Evolutionary conservation across 2,329 filamentous ascomycete genomes (phyloP).

Genomic region (Neofusicoccum sp.): DNA sequence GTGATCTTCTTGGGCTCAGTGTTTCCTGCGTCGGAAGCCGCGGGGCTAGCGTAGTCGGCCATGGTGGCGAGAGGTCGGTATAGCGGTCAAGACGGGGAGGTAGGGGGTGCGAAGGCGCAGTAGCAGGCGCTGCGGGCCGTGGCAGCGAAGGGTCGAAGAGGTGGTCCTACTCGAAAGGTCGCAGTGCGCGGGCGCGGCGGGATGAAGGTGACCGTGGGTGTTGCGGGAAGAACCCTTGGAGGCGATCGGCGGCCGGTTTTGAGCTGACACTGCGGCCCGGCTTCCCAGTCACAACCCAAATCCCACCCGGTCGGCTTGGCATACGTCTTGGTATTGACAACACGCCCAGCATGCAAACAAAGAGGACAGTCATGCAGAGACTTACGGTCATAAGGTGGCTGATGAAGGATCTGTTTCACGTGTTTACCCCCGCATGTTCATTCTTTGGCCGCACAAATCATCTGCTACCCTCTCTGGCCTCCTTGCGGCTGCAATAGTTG

Average conservation of each 20-base stretch:
- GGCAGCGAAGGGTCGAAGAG: not conserved
- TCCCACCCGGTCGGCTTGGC: not conserved
- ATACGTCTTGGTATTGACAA: not conserved
- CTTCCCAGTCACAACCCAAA: not conserved
- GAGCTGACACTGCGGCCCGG: slow-evolving; percentile 1
- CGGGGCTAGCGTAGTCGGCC: slow-evolving; percentile 29
- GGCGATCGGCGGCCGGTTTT: slow-evolving; percentile 16
- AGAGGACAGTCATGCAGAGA: not conserved
- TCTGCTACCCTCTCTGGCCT: not conserved
- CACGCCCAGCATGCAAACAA: not conserved
- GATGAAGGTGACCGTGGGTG: slow-evolving; percentile 1
- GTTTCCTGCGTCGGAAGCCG: slow-evolving; percentile 39
- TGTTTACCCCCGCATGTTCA: not conserved
- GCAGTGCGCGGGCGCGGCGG: not conserved
- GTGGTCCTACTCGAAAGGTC: not conserved
- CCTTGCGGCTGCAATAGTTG: not conserved
- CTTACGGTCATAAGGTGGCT: not conserved
- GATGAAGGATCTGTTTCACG: not conserved
- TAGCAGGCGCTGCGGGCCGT: not conserved
- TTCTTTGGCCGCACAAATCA: not conserved
- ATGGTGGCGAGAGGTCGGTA: not conserved
- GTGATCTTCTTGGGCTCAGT: slow-evolving; percentile 71
- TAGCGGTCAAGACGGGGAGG: not conserved
- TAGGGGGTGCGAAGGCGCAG: not conserved
- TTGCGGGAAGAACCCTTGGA: slow-evolving; percentile 11